A percentile compares a stretch with the other conserved stretches of the same genome.
Evolutionary conservation across 1,284 basidiomycete species (phyloP).

Genomic region (Tremellales sp.): DNA sequence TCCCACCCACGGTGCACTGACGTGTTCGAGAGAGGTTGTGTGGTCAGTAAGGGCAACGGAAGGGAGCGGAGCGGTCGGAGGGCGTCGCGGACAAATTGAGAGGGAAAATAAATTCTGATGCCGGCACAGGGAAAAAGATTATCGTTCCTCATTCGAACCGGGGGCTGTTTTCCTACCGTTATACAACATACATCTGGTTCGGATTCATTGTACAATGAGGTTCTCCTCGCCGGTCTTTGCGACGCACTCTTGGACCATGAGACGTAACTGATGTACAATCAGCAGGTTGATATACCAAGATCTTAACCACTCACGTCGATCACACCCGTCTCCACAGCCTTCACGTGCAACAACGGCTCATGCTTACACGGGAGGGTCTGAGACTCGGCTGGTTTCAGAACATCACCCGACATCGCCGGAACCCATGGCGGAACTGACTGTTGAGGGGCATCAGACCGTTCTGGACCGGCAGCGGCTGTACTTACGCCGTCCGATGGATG

Average conservation of each 20-base stretch:
- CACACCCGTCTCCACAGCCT: conserved; percentile 76
- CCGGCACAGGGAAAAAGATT: too few species aligned
- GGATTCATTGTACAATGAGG: neutral
- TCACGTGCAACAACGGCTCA: conserved; percentile 57
- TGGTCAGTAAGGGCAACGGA: too few species aligned
- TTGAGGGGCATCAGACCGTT: conserved; percentile 24
- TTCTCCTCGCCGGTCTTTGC: conserved; percentile 32
- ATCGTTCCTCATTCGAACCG: too few species aligned
- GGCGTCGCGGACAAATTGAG: too few species aligned
- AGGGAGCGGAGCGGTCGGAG: too few species aligned
- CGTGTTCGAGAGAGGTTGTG: too few species aligned
- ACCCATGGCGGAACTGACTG: conserved; percentile 58
- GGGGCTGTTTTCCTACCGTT: too few species aligned
- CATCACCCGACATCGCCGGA: conserved; percentile 33
- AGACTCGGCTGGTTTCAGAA: conserved; percentile 19
- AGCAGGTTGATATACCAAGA: neutral
- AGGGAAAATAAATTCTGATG: too few species aligned
- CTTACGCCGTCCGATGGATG: conserved; percentile 49
- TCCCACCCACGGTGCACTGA: too few species aligned
- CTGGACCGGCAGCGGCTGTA: conserved; percentile 31
- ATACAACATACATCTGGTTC: too few species aligned
- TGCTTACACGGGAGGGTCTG: conserved; percentile 20
- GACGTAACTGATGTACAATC: conserved; percentile 26
- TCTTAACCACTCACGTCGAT: conserved; percentile 60
- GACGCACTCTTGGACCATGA: conserved; percentile 45